Evolutionary conservation across 306 rosid genomes (phyloP), one percentile per base, ranked within the genome.

Genomic region (Castanea mollissima): DNA sequence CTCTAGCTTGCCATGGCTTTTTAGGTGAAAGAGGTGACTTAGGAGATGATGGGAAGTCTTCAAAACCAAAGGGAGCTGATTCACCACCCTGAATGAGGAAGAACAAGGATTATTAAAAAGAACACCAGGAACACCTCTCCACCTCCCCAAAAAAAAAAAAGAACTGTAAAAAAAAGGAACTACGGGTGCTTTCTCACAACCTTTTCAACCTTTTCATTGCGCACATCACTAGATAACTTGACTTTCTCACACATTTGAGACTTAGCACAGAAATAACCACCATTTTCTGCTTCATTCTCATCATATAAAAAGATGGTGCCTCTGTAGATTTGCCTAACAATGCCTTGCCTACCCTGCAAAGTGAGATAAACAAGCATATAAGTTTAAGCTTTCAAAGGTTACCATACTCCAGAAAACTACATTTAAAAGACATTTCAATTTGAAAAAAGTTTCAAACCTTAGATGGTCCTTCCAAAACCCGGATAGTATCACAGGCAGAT

Each of bases 11-110:
- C 94, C 92, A 91, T 46, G 92, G 94, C 84, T 81, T 87, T 85
- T 91, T 81, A 16, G 96, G 98, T n/a, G 98, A 93, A 52, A 90
- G 71, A 2, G 99, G 97, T 71, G 99, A 91, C 67, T 91, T 93
- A 56, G 99, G 98, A 69, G 99, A 96, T 59, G 92, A 79, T 73
- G 93, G 80, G 69, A 80, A 69, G 62, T 93, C 98, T 64, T 91
- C 98, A 78, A 89, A 89, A 69, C 73, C 85, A 21, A 81, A 74
- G 65, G 76, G 78, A 57, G 88, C 89, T 3, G 89, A 85, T 49
- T 88, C 96, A 55, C 81, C 78, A 74, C 87, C 97, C 99, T 96
- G 93, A 79, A 78, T n/a, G 55, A 75, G 46, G 31, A 7, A 68
- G 72, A 77, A 75, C 9, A 71, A 59, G 85, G 51, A 80, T 75